These are phyloP conservation scores for Ophiostoma pallidulum DNA, from an alignment of 2,329 filamentous ascomycete species.

Conservation along the genomic window DNA sequence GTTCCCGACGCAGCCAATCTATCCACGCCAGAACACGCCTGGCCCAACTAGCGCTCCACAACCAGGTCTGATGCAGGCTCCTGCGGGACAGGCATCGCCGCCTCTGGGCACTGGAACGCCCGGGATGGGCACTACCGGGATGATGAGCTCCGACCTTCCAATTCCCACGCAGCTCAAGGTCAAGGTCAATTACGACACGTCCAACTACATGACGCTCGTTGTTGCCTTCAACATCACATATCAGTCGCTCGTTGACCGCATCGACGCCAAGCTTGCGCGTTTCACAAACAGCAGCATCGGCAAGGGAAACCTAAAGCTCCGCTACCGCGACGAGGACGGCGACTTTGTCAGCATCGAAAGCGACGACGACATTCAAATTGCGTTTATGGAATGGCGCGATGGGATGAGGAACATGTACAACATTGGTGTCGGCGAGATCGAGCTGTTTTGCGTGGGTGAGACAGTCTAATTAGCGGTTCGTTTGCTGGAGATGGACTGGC, in stretches of 20 bases:
- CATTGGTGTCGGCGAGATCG: conserved; percentile 77
- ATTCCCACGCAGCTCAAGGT: conserved; percentile 78
- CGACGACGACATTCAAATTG: conserved; percentile 93
- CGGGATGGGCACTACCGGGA: conserved; percentile 23
- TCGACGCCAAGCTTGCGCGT: conserved; percentile 86
- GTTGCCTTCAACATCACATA: conserved; percentile 93
- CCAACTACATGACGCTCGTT: conserved; percentile 89
- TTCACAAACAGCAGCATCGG: conserved; percentile 79
- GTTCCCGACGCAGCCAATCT: conserved; percentile 46
- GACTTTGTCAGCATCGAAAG: conserved; percentile 90
- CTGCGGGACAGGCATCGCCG: conserved; percentile 21
- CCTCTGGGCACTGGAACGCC: conserved; percentile 31
- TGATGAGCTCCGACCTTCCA: conserved; percentile 32
- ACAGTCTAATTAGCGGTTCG: conserved; percentile 1
- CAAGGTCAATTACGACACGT: conserved; percentile 78
- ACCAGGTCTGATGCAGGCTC: conserved; percentile 24
- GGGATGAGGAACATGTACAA: conserved; percentile 46
- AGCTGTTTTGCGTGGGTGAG: conserved; percentile 64
- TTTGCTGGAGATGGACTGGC: not conserved
- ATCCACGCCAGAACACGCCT: conserved; percentile 37
- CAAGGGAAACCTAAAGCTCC: conserved; percentile 72
- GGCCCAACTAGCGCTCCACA: conserved; percentile 24
- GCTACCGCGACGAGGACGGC: conserved; percentile 85
- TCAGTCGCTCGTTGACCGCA: conserved; percentile 85
- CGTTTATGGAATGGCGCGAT: conserved; percentile 90